A percentile compares a stretch with the other conserved stretches of the same genome.
These are phyloP conservation scores for Citrullus mucosospermus DNA, from an alignment of 306 rosid genomes.

Conservation along the genomic window DNA sequence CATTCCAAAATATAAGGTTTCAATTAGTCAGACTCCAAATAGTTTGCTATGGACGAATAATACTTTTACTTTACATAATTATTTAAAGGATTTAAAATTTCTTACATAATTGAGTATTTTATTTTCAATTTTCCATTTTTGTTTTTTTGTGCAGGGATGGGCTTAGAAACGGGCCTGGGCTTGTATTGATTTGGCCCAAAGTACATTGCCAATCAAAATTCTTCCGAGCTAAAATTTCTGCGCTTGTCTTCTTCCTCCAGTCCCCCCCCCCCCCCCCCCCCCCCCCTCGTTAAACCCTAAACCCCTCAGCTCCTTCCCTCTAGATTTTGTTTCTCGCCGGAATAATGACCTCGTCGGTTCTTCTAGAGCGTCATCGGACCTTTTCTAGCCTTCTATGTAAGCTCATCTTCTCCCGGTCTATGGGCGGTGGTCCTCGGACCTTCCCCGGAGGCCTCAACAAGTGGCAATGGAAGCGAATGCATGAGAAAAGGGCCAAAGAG, in stretches of 20 bases:
- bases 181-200: background rate
- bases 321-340: background rate
- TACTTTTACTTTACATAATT: too few species aligned
- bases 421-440: conserved; percentile 97
- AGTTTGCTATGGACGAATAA: too few species aligned
- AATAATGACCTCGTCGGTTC: conserved; percentile 34
- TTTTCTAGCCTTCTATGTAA: conserved; percentile 24
- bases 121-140: too few species aligned
- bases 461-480: conserved; percentile 99
- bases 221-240: background rate
- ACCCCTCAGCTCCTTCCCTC: background rate
- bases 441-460: conserved; percentile 82
- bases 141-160: background rate
- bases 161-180: background rate
- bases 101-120: too few species aligned
- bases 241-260: background rate
- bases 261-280: background rate
- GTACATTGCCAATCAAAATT: background rate
- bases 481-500: conserved; percentile 73
- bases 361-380: conserved; percentile 23
- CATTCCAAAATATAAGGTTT: too few species aligned
- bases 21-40: too few species aligned
- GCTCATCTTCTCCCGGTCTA: conserved; percentile 30
- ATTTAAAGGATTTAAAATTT: too few species aligned
- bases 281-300: conserved; percentile 1